Percentiles rank a stretch among this genome's conserved stretches.
These are phyloP conservation scores for Penicillium psychrosexuale DNA, from an alignment of 2,329 filamentous ascomycete genomes.

Conservation along the genomic window DNA sequence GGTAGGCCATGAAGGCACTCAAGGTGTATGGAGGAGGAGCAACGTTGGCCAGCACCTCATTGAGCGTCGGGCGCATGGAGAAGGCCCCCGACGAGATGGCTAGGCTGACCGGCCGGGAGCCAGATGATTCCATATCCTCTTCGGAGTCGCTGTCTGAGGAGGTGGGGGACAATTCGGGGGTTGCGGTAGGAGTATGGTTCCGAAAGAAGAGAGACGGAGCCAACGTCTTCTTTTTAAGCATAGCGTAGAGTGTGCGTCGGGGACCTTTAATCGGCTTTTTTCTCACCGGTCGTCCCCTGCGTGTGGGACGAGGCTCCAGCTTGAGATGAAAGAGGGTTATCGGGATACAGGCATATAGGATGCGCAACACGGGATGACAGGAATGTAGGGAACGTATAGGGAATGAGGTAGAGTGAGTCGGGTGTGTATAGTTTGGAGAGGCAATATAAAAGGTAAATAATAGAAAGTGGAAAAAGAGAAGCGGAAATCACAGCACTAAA, in stretches of 20 bases:
- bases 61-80: constrained; percentile 65
- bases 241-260: constrained; percentile 34
- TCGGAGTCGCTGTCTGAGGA: constrained; percentile 45
- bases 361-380: neutral
- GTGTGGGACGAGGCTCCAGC: constrained; percentile 20
- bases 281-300: constrained; percentile 24
- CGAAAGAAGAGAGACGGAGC: constrained; percentile 35
- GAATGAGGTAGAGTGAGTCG: neutral
- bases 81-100: constrained; percentile 39
- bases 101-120: constrained; percentile 46
- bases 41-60: constrained; percentile 82
- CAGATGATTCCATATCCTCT: constrained; percentile 43
- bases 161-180: constrained; percentile 45
- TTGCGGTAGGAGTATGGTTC: constrained; percentile 42
- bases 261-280: constrained; percentile 19
- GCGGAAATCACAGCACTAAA: constrained; percentile 6
- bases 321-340: constrained; percentile 13
- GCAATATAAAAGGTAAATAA: neutral
- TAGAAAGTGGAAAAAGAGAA: neutral
- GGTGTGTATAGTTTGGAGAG: neutral
- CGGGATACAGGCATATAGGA: neutral
- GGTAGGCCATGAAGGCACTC: constrained; percentile 89
- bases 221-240: constrained; percentile 40
- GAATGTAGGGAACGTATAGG: neutral
- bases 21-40: constrained; percentile 87